phyloP scores from a whole-genome alignment of 2,329 filamentous ascomycete genomes.

The Zymoseptoria crescenta region DNA sequence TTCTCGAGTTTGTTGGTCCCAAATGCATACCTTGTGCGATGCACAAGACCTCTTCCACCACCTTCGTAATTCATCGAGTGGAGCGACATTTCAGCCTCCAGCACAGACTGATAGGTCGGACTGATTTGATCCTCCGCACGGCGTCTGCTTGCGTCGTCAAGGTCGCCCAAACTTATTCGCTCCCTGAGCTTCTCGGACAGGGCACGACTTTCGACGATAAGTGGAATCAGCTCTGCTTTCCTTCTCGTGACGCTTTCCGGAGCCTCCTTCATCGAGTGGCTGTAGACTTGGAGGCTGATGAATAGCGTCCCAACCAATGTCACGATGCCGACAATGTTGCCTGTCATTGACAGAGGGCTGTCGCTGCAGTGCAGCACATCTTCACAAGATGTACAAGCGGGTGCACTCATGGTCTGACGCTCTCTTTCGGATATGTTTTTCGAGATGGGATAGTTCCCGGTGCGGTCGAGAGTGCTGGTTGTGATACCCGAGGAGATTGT shows the following conservation, averaged over 20 bases:
- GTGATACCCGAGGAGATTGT: not conserved
- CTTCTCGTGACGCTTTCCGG: not conserved
- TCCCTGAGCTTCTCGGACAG: no score
- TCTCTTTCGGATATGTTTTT: not conserved
- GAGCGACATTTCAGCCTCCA: no score
- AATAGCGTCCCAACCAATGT: not conserved
- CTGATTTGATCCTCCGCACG: no score
- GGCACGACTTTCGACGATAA: no score
- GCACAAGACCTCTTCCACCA: no score
- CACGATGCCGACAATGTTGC: not conserved
- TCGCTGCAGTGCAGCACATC: not conserved
- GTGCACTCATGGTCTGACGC: not conserved
- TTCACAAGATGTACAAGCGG: not conserved
- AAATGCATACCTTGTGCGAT: no score
- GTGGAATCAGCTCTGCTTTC: no score
- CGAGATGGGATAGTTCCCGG: not conserved
- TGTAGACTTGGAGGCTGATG: not conserved
- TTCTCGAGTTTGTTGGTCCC: no score
- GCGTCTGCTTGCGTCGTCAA: no score
- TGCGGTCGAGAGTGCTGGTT: not conserved
- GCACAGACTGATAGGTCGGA: no score
- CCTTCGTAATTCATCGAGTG: no score
- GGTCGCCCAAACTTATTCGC: no score
- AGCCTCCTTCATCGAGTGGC: not conserved
- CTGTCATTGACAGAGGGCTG: not conserved